Evolutionary conservation across 1,139 yeast genomes (phyloP).

Genomic region (Groenewaldozyma auringiensis): DNA sequence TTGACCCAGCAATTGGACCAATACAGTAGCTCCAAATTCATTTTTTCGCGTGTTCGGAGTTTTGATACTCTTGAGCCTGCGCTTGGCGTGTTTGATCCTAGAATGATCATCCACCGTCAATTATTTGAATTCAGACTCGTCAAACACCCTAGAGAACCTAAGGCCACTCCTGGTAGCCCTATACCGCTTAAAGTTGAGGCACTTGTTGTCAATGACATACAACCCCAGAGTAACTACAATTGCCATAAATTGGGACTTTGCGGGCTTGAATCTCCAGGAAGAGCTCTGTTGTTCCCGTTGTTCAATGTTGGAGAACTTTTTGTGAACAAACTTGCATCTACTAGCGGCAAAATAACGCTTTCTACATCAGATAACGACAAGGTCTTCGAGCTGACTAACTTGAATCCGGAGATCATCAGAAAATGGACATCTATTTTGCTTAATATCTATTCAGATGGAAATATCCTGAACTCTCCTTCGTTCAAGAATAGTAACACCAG

Average conservation of each 20-base stretch:
- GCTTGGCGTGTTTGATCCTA: slow-evolving; percentile 26
- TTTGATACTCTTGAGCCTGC: slow-evolving; percentile 26
- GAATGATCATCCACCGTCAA: slow-evolving; percentile 27
- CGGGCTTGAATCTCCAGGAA: slow-evolving; percentile 30
- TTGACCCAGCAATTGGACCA: slow-evolving; percentile 17
- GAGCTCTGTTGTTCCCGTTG: slow-evolving; percentile 32
- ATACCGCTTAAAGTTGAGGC: slow-evolving; percentile 21
- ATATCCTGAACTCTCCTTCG: neutral
- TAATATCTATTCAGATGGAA: neutral
- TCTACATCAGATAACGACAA: slow-evolving; percentile 24
- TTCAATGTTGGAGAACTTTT: slow-evolving; percentile 28
- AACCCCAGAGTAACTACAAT: slow-evolving; percentile 11
- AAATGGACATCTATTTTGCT: neutral
- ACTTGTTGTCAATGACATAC: slow-evolving; percentile 16
- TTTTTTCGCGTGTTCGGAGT: slow-evolving; percentile 27
- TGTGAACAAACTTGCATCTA: slow-evolving; percentile 11
- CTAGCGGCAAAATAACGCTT: slow-evolving; percentile 14
- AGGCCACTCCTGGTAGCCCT: neutral
- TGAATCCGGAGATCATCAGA: neutral
- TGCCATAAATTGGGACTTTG: slow-evolving; percentile 29
- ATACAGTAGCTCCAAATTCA: slow-evolving; percentile 22
- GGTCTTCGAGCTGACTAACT: neutral
- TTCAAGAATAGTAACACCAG: neutral
- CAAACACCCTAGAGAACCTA: slow-evolving; percentile 20
- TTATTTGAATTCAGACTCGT: slow-evolving; percentile 28